phyloP scores from a whole-genome alignment of 805 yeast species.

The Candida lessepsii region DNA sequence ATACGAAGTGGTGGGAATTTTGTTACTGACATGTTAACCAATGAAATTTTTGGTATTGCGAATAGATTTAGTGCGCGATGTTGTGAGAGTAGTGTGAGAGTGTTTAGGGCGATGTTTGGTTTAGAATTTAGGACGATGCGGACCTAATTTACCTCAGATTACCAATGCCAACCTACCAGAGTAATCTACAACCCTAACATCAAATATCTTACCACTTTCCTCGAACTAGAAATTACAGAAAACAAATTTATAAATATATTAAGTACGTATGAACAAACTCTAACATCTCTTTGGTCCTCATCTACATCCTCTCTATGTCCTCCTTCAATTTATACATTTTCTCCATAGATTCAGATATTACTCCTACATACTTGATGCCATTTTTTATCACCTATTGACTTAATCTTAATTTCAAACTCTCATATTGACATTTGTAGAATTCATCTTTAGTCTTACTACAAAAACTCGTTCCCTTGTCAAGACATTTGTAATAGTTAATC shows the following conservation, averaged over 20 bases:
- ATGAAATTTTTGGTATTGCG: slow-evolving; percentile 14
- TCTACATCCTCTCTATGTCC: no score
- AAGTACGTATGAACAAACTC: background rate
- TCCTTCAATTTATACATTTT: no score
- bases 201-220: no score
- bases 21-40: slow-evolving; percentile 33
- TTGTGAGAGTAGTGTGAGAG: background rate
- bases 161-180: no score
- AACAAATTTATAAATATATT: slow-evolving; percentile 1
- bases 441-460: slow-evolving; percentile 40
- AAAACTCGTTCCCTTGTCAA: slow-evolving; percentile 43
- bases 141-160: no score
- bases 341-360: no score
- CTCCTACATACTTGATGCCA: no score
- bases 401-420: slow-evolving; percentile 42
- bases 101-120: no score
- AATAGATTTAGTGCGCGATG: background rate
- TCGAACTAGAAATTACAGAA: no score
- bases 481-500: slow-evolving; percentile 42
- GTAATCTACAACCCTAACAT: no score
- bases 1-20: slow-evolving; percentile 44
- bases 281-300: no score
- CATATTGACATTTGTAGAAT: slow-evolving; percentile 45
- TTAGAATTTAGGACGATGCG: no score
- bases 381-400: slow-evolving; percentile 2